phyloP scores from a whole-genome alignment of 345 rosid genomes.

The Geranium brycei region DNA sequence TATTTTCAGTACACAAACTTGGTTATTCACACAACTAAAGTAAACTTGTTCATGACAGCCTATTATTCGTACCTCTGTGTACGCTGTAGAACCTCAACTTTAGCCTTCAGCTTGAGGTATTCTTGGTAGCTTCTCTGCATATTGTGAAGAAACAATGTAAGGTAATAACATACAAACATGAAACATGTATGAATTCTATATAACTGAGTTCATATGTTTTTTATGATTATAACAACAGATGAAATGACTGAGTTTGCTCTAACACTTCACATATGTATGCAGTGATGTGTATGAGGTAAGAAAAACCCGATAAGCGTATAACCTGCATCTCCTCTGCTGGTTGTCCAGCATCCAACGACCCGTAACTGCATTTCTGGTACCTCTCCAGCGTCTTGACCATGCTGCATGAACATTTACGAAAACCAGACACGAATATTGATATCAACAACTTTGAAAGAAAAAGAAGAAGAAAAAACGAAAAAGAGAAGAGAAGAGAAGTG shows the following conservation, averaged over 20 bases:
- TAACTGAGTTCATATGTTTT: too few relatives aligned
- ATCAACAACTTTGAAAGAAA: too few relatives aligned
- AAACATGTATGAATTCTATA: too few relatives aligned
- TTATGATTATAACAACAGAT: too few relatives aligned
- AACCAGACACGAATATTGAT: too few relatives aligned
- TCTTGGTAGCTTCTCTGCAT: constrained; percentile 51
- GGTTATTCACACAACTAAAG: neutral
- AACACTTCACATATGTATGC: too few relatives aligned
- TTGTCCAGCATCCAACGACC: constrained; percentile 30
- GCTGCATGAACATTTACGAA: constrained; percentile 14
- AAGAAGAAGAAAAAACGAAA: too few relatives aligned
- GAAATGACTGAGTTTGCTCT: too few relatives aligned
- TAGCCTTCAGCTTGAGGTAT: constrained; percentile 49
- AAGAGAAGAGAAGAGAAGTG: too few relatives aligned
- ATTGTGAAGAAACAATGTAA: neutral
- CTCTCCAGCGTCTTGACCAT: constrained; percentile 49
- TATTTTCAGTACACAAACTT: neutral
- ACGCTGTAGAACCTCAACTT: constrained; percentile 45
- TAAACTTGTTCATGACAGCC: too few relatives aligned
- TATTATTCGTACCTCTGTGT: constrained; percentile 42
- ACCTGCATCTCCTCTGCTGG: constrained; percentile 43
- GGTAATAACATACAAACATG: too few relatives aligned
- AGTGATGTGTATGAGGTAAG: too few relatives aligned
- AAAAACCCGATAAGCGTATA: constrained; percentile 3
- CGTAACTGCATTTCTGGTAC: constrained; percentile 44